Base-by-base conservation (phyloP, 1,284 basidiomycete genomes). In the Rhizoctonia solani region DNA sequence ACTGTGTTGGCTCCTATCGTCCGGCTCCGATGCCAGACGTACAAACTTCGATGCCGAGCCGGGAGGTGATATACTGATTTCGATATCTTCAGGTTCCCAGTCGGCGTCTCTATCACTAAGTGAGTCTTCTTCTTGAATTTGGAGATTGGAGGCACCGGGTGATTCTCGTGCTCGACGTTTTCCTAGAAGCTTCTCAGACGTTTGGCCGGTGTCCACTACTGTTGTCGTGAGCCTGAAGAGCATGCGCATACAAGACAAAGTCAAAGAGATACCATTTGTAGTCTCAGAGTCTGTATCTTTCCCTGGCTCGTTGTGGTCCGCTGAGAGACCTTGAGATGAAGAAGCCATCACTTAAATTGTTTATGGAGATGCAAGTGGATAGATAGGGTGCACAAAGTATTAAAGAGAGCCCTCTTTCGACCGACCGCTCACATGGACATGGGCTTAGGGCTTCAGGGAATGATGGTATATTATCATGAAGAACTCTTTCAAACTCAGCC, bases 101-200 rank as follows among this genome's bases (percentile, higher is more conserved):
- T 53, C 61, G 2, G 49, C 61, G 32, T 65, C 61, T 13, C 49
- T 50, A 37, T 65, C 61, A 21, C 61, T 65, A 11, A 65, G 37
- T 2, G 61, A 65, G n/a, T 65, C 61, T n/a, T 65, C 61, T 16
- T 53, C 61, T 23, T 49, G n/a, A n/a, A 46, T 44, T 65, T 41
- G 8, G 14, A 8, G 37, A 53, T 50, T 11, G 39, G 37, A 16
- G 27, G 49, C 5, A 25, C 25, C 50, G 8, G 61, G 49, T 19
- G 61, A 50, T 16, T 46, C 52, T 41, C 59, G 59, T 21, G 61
- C 61, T 32, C 61, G 61, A 23, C 49, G 49, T 41, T 65, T 65
- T 8, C 61, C 61, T 25, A 65, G 21, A 16, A 65, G 34, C 19
- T 65, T 65, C 13, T 65, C 61, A 13, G 61, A 65, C 1, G 49